Evolutionary conservation across 148 eudicot genomes (phyloP).

Genomic region (Chenopodium suecicum): DNA sequence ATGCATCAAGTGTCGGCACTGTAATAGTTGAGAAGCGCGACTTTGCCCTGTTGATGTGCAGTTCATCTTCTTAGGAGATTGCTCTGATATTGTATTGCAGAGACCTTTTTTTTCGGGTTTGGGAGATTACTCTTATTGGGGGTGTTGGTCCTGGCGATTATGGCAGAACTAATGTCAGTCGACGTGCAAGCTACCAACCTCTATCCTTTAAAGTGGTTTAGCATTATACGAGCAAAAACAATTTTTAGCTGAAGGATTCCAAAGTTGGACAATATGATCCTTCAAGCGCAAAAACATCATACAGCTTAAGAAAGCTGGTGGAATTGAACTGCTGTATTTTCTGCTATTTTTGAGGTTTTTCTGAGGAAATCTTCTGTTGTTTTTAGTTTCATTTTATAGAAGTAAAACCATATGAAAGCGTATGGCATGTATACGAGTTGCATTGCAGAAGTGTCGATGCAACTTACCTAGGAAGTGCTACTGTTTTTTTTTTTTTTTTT

Average conservation of each 20-base stretch:
- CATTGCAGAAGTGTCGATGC: not conserved
- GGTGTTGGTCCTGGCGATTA: not conserved
- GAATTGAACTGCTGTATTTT: not conserved
- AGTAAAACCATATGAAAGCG: not conserved
- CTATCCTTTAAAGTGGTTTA: not conserved
- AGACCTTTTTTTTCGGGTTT: not conserved
- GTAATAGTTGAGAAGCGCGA: not conserved
- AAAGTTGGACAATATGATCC: not conserved
- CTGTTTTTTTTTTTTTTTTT: too few relatives aligned
- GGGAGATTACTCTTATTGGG: not conserved
- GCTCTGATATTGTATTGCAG: not conserved
- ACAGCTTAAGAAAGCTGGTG: not conserved
- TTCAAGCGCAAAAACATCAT: not conserved
- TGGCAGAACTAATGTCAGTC: not conserved
- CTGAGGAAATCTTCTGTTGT: not conserved
- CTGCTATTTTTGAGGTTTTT: not conserved
- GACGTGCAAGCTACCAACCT: not conserved
- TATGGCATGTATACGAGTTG: not conserved
- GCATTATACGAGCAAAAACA: not conserved
- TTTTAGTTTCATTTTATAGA: not conserved
- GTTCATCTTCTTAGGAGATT: not conserved
- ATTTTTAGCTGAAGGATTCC: not conserved
- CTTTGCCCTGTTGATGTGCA: not conserved
- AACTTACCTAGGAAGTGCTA: not conserved
- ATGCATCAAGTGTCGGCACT: not conserved